phyloP scores from a whole-genome alignment of 2,329 filamentous ascomycete species.

The Huntiella bhutanensis region DNA sequence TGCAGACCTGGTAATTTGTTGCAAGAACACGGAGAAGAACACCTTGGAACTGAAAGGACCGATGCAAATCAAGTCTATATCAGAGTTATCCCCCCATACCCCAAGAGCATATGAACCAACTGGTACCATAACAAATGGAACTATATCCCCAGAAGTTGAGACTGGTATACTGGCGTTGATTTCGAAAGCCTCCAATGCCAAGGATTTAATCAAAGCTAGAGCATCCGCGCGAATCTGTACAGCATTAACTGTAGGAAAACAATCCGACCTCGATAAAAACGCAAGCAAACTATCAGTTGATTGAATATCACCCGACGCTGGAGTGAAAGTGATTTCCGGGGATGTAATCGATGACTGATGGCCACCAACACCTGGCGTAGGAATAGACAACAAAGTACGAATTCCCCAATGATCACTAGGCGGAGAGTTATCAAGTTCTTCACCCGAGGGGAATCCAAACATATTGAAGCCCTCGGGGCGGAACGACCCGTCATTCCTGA shows the following conservation, averaged over 20 bases:
- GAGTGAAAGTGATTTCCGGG: background rate
- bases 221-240: background rate
- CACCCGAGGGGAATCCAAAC: slow-evolving; percentile 29
- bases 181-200: background rate
- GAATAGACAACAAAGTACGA: slow-evolving; percentile 21
- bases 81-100: slow-evolving; percentile 40
- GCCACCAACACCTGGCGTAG: background rate
- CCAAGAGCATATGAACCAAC: slow-evolving; percentile 49
- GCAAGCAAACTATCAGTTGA: background rate
- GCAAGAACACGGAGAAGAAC: slow-evolving; percentile 28
- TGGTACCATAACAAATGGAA: slow-evolving; percentile 27
- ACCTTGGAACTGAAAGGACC: slow-evolving; percentile 39
- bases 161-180: background rate
- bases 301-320: background rate
- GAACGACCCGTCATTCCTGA: slow-evolving; percentile 24
- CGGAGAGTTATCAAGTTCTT: slow-evolving; percentile 14
- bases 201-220: background rate
- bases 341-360: background rate
- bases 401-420: slow-evolving; percentile 43
- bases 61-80: slow-evolving; percentile 48
- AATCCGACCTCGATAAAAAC: background rate
- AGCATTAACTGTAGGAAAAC: background rate
- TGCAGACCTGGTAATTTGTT: slow-evolving; percentile 1
- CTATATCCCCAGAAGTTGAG: background rate
- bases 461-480: slow-evolving; percentile 31